Base-by-base conservation (phyloP, 345 rosid species). In the Citrus inodora region DNA sequence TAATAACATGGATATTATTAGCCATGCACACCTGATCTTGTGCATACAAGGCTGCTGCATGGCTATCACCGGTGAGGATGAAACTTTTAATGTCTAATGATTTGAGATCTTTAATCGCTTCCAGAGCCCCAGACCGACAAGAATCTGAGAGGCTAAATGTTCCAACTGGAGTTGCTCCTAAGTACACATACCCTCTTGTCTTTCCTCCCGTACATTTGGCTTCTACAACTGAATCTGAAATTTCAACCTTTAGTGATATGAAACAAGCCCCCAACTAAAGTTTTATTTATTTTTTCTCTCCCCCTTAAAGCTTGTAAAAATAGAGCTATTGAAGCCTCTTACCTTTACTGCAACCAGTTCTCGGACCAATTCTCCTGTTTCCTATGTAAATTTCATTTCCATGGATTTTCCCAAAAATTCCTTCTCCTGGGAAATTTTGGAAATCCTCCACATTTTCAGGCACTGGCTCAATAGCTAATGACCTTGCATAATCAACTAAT, bases 401-500 rank as follows among this genome's bases (percentile, higher is more conserved):
- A 79, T 87, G 97, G 79, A 93, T 90, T 74, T 77, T 94, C 1
- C 99, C 99, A 58, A 59, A 83, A 32, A 96, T 85, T 11, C 98
- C 99, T 88, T 96, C 95, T 55, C 99, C 99, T 0, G 99, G 98
- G 63, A 85, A 91, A 79, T 85, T 96, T 19, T 89, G 88, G 77
- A 83, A 96, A 4, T 92, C 87, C 69, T 81, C 85, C 0, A 96
- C 98, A 5, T 80, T 79, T 56, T 90, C 97, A 25, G 98, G 95
- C 38, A 81, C 87, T 27, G 99, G 92, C 80, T 88, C 90, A 13
- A 94, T 37, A 16, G 92, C 88, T 42, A 69, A 69, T 2, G 88
- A 84, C 80, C 83, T 88, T 25, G 84, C 99, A 78, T 90, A 86
- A 30, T 85, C 93, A 48, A 94, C 88, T 55, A 96, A 82, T 30